Conservation (phyloP, 2,329 filamentous ascomycete species). For the Colletotrichum sp. region DNA sequence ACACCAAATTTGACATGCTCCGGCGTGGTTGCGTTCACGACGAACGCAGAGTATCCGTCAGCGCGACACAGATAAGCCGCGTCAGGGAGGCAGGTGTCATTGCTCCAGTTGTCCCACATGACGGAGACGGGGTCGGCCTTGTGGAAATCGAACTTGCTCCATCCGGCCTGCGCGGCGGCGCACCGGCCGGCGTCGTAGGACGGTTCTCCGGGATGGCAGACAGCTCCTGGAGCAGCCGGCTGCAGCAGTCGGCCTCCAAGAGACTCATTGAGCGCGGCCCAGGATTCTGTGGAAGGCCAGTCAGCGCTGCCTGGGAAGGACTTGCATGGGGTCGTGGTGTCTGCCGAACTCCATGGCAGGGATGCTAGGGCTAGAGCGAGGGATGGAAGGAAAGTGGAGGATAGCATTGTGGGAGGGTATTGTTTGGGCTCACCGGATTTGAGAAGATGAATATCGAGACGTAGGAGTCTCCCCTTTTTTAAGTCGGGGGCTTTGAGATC, state of each 20-base stretch:
- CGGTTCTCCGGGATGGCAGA: constrained; percentile 45
- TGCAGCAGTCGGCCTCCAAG: constrained; percentile 46
- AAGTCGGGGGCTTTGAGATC: not conserved
- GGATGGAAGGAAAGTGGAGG: not conserved
- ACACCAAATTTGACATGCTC: constrained; percentile 38
- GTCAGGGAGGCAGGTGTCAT: constrained; percentile 56
- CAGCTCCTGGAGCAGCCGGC: constrained; percentile 47
- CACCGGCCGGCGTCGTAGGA: constrained; percentile 38
- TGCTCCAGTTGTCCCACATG: constrained; percentile 48
- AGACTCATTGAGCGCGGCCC: constrained; percentile 51
- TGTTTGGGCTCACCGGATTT: not conserved
- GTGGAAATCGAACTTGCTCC: constrained; percentile 35
- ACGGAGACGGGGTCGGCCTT: constrained; percentile 35
- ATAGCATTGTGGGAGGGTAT: not conserved
- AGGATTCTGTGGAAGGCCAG: constrained; percentile 53
- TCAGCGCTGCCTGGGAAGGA: constrained; percentile 46
- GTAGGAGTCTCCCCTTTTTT: not conserved
- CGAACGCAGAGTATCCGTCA: constrained; percentile 38
- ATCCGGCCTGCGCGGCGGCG: constrained; percentile 5
- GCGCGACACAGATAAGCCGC: constrained; percentile 35
- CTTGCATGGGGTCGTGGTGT: constrained; percentile 41
- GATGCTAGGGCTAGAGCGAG: not conserved
- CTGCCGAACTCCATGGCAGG: not conserved
- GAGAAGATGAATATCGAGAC: not conserved
- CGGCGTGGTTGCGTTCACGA: constrained; percentile 37